Evolutionary conservation across 306 rosid species (phyloP).

Genomic region (Cotoneaster glaucophyllus): DNA sequence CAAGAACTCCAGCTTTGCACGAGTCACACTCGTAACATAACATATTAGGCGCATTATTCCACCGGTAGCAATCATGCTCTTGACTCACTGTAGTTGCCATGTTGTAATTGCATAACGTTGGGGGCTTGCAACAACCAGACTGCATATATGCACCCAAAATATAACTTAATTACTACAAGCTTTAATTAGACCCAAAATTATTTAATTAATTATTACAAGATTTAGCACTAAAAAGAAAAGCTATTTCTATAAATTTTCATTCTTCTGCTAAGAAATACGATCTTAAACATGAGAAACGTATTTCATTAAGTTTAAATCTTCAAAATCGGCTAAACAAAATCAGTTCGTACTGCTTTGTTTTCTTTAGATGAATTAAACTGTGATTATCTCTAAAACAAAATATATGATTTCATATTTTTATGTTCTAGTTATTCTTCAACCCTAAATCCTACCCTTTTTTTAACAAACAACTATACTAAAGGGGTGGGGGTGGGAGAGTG

Average conservation of each 20-base stretch:
- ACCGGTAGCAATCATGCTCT: slow-evolving; percentile 77
- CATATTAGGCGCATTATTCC: slow-evolving; percentile 67
- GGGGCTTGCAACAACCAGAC: slow-evolving; percentile 97
- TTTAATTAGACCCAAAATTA: not conserved
- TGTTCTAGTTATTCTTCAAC: not conserved
- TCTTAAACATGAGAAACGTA: not conserved
- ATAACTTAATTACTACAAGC: not conserved
- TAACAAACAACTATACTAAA: no score
- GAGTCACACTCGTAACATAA: slow-evolving; percentile 91
- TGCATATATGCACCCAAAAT: slow-evolving; percentile 9
- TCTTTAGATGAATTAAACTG: no score
- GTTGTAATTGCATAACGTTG: slow-evolving; percentile 66
- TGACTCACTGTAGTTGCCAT: slow-evolving; percentile 27
- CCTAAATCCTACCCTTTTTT: not conserved
- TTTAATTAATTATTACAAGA: not conserved
- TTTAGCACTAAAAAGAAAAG: not conserved
- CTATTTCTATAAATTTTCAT: not conserved
- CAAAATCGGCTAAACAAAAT: no score
- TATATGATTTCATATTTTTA: not conserved
- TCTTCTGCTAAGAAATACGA: not conserved
- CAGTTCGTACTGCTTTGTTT: no score
- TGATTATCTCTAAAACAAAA: no score
- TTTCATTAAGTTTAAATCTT: not conserved
- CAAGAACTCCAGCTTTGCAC: slow-evolving; percentile 89
- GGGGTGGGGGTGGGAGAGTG: no score